These are phyloP conservation scores for Pontederia paniculata DNA, from an alignment of 176 grass and related monocot species.

Conservation along the genomic window DNA sequence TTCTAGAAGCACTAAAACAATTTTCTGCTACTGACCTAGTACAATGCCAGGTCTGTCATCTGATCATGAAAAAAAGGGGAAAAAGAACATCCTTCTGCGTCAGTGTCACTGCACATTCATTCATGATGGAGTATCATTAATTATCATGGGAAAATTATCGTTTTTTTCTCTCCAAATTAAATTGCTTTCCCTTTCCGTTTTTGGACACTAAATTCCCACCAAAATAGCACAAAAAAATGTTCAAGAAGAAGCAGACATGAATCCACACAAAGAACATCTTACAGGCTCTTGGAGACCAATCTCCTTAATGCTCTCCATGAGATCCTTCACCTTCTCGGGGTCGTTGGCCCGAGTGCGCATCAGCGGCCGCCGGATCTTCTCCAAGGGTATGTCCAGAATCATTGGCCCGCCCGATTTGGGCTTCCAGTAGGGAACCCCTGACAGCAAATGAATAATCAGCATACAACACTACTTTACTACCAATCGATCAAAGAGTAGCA, in stretches of 20 bases:
- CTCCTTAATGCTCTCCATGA: constrained; percentile 74
- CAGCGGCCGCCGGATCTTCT: constrained; percentile 69
- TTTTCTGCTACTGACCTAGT: no score
- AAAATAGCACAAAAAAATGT: background rate
- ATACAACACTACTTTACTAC: no score
- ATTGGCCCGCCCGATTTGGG: constrained; percentile 39
- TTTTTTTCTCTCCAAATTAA: no score
- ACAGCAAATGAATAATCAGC: background rate
- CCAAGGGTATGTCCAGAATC: constrained; percentile 66
- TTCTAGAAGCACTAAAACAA: no score
- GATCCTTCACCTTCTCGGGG: constrained; percentile 66
- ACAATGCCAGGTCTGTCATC: no score
- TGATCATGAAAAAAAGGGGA: no score
- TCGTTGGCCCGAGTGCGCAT: constrained; percentile 76
- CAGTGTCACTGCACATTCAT: no score
- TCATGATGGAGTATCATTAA: no score
- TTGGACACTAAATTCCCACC: background rate
- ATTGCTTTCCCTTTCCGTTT: no score
- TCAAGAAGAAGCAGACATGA: background rate
- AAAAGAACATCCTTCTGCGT: no score
- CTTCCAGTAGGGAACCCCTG: constrained; percentile 12
- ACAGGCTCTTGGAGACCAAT: constrained; percentile 94
- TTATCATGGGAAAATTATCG: no score
- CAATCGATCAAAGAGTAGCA: no score
- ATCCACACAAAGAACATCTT: background rate